Conservation (phyloP, 768 basidiomycete species). For the Jaapia argillacea region DNA sequence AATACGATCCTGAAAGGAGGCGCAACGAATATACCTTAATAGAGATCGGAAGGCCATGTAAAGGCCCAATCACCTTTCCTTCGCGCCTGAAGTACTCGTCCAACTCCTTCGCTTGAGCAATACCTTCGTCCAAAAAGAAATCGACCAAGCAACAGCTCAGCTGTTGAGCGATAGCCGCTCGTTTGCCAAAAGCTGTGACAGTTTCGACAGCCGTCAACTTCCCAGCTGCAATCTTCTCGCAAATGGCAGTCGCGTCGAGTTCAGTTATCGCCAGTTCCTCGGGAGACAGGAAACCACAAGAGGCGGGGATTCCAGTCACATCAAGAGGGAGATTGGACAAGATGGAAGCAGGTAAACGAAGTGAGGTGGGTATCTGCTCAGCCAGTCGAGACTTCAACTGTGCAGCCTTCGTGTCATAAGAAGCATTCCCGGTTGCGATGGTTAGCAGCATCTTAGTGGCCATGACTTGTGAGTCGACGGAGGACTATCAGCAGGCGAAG, state of each 20-base stretch:
- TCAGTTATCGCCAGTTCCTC: constrained; percentile 24
- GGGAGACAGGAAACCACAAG: constrained; percentile 21
- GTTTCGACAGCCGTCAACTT: constrained; percentile 28
- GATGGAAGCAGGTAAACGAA: neutral
- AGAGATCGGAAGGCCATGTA: constrained; percentile 32
- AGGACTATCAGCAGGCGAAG: too few species aligned
- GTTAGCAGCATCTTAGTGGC: too few species aligned
- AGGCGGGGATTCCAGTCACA: constrained; percentile 21
- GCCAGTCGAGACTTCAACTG: too few species aligned
- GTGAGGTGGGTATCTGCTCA: too few species aligned
- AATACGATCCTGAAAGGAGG: too few species aligned
- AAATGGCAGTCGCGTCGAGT: constrained; percentile 25
- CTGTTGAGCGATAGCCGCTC: constrained; percentile 45
- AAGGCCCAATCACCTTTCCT: constrained; percentile 31
- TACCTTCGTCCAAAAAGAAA: constrained; percentile 33
- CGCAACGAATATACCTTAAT: too few species aligned
- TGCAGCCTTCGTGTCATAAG: too few species aligned
- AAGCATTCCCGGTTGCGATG: too few species aligned
- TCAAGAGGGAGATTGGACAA: constrained; percentile 12
- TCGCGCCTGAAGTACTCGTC: constrained; percentile 25
- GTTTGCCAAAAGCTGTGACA: constrained; percentile 32
- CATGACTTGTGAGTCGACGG: too few species aligned
- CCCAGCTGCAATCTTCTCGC: constrained; percentile 17
- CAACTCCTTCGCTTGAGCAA: constrained; percentile 28
- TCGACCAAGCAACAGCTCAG: constrained; percentile 32